Conservation (phyloP, 2,329 filamentous ascomycete genomes). For the Trichoderma citrinoviride region DNA sequence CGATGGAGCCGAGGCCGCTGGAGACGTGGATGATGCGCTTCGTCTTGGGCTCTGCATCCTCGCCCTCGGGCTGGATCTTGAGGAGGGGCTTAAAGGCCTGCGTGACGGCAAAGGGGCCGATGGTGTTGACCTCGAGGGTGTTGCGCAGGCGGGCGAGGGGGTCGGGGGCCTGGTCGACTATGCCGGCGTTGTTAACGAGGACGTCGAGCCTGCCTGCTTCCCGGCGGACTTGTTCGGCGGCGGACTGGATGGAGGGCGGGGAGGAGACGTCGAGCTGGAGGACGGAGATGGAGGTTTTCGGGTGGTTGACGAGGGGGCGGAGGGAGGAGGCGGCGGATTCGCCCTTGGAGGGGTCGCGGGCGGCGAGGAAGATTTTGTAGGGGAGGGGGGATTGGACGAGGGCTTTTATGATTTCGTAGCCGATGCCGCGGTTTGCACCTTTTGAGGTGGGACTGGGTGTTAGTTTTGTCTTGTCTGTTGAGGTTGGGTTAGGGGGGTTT, state of each 20-base stretch:
- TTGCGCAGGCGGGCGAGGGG: slow-evolving; percentile 21
- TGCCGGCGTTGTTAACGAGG: slow-evolving; percentile 35
- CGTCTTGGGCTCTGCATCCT: neutral
- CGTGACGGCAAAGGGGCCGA: slow-evolving; percentile 32
- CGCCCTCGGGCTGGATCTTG: slow-evolving; percentile 26
- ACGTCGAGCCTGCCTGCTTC: slow-evolving; percentile 39
- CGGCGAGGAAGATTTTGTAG: slow-evolving; percentile 41
- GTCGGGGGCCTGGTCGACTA: slow-evolving; percentile 45
- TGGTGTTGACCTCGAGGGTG: slow-evolving; percentile 46
- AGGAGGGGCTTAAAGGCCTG: slow-evolving; percentile 35
- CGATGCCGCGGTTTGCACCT: slow-evolving; percentile 48
- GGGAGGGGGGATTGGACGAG: slow-evolving; percentile 34
- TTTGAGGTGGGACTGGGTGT: neutral
- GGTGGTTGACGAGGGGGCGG: slow-evolving; percentile 41
- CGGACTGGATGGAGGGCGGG: slow-evolving; percentile 25
- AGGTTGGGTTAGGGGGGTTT: neutral
- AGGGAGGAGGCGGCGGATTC: slow-evolving; percentile 46
- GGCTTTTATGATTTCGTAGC: slow-evolving; percentile 40
- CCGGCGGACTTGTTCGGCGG: slow-evolving; percentile 22
- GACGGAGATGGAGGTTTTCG: slow-evolving; percentile 48
- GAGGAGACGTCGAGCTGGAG: slow-evolving; percentile 30
- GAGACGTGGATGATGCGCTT: slow-evolving; percentile 37
- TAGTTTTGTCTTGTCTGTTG: neutral
- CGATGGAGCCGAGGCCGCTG: slow-evolving; percentile 35
- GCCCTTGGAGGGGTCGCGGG: slow-evolving; percentile 38